Base-by-base conservation (phyloP, 1,139 yeast species). In the Protomyces pachydermus region DNA sequence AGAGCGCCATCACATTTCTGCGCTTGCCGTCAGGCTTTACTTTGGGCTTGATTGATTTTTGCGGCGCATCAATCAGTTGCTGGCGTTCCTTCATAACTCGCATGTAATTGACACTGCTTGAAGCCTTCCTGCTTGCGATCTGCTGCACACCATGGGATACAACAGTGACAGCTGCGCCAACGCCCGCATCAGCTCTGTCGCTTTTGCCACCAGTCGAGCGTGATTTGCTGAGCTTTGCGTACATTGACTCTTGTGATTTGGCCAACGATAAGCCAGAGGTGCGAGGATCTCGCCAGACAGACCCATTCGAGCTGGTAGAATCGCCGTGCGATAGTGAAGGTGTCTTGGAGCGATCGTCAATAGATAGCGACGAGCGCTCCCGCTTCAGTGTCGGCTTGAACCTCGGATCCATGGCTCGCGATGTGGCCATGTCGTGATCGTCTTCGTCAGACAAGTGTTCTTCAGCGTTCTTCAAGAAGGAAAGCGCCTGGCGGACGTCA, bases 401-500 rank as follows among this genome's bases (percentile, higher is more conserved):
- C 18, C 35, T 12, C 32, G 56, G 56, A 34, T 58, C 62, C 14
- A 28, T 16, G 1, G 8, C 18, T 18, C 48, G 48, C 18, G 48
- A n/a, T 5, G 8, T 42, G 10, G 23, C 23, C 48, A 18, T 5
- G 48, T 18, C 23, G 9, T 6, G 12, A 10, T 20, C 48, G 23
- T 42, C 48, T 18, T 18, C 23, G 2, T 42, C 48, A n/a, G n/a
- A 48, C 25, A 38, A 50, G 34, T 51, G 28, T 8, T 75, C 75
- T 16, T 74, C 74, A 1, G 73, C 78, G 16, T 55, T 55, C 37
- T 75, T 75, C 65, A 86, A 77, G 71, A 85, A 86, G 0, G 90
- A 85, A 62, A 87, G 77, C 69, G 84, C 84, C 65, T 79, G 81
- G 63, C 83, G 84, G 5, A 87, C 87, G 71, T 83, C 86, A 3